Conservation (phyloP, 768 basidiomycete genomes). For the Lactarius sanguifluus region DNA sequence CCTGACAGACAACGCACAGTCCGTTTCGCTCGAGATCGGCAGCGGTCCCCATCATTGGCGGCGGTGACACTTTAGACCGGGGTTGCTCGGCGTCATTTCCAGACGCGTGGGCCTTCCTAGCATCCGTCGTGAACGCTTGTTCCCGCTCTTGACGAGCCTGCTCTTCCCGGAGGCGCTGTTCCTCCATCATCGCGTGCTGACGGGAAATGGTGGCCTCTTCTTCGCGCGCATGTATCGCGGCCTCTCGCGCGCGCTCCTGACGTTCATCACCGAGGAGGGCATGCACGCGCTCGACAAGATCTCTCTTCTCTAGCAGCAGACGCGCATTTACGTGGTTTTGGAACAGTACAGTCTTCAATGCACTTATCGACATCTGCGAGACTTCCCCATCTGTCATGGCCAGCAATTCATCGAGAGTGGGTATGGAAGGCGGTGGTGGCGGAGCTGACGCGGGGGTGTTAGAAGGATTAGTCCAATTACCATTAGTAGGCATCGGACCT, state of each 20-base stretch:
- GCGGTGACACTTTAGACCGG: conserved; percentile 31
- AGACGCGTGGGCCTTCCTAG: neutral
- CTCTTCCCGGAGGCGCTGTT: conserved; percentile 34
- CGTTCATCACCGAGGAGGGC: conserved; percentile 64
- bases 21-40: conserved; percentile 63
- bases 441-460: conserved; percentile 14
- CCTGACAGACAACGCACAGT: conserved; percentile 89
- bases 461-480: conserved; percentile 6
- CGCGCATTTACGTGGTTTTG: conserved; percentile 71
- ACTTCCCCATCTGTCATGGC: conserved; percentile 57
- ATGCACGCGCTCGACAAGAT: conserved; percentile 71
- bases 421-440: conserved; percentile 36
- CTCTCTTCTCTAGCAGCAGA: conserved; percentile 79
- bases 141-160: conserved; percentile 31
- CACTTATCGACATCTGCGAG: conserved; percentile 60
- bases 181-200: conserved; percentile 32
- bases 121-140: neutral
- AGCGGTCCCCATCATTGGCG: conserved; percentile 30
- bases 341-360: conserved; percentile 78
- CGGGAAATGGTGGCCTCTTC: conserved; percentile 29
- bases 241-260: conserved; percentile 50
- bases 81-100: conserved; percentile 19
- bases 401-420: conserved; percentile 69
- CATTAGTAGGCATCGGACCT: conserved; percentile 11
- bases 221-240: conserved; percentile 39